These are phyloP conservation scores for Cucurbitaria berberidis DNA, from an alignment of 2,329 filamentous ascomycete species.

Conservation along the genomic window DNA sequence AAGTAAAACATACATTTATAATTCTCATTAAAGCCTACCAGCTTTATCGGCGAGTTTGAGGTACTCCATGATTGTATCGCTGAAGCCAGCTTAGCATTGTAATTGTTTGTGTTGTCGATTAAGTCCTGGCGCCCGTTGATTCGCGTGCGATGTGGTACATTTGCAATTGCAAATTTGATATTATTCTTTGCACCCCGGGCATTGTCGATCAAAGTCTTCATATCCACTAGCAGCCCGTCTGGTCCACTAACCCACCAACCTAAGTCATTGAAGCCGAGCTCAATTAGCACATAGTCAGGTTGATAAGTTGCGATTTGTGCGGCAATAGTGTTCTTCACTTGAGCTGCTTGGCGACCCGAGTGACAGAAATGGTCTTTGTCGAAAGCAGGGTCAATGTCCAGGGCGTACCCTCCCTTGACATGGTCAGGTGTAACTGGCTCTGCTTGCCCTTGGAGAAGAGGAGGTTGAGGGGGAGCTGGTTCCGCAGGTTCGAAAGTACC, in stretches of 20 bases:
- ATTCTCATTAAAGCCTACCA: conserved; percentile 5
- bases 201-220: conserved; percentile 7
- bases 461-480: background rate
- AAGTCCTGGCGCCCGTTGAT: conserved; percentile 12
- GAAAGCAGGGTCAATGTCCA: background rate
- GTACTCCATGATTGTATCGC: conserved; percentile 7
- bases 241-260: conserved; percentile 14
- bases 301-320: conserved; percentile 6
- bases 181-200: conserved; percentile 3
- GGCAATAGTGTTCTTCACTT: conserved; percentile 3
- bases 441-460: conserved; percentile 1
- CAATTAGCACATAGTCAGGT: conserved; percentile 11
- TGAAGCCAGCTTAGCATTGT: conserved; percentile 3
- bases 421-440: background rate
- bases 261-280: conserved; percentile 13
- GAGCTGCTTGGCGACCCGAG: conserved; percentile 7
- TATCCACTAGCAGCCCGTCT: conserved; percentile 4
- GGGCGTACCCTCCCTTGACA: conserved; percentile 2
- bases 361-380: conserved; percentile 8
- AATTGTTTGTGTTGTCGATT: conserved; percentile 6
- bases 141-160: conserved; percentile 6
- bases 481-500: conserved; percentile 4
- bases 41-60: background rate
- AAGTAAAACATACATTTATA: conserved; percentile 5
- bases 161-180: conserved; percentile 10